A percentile compares a stretch with the other conserved stretches of the same genome.
These are phyloP conservation scores for Coemansia sp. DNA, from an alignment of 192 early-diverging fungal species.

Conservation along the genomic window DNA sequence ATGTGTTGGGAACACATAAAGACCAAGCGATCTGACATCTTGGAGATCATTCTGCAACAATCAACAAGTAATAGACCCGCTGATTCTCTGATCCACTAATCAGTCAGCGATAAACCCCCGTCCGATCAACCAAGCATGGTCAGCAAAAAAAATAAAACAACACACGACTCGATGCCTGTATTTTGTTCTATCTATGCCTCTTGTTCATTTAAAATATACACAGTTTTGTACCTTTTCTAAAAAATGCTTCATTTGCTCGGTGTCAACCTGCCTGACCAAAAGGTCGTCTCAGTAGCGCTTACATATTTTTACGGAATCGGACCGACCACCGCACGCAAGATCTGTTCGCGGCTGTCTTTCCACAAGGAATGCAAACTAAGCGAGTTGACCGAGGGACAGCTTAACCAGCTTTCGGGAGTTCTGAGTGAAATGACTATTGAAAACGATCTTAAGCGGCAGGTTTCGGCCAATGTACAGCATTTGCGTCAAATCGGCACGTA, in stretches of 20 bases:
- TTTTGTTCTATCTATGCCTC: neutral
- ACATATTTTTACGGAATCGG: constrained; percentile 93
- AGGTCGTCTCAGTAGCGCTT: constrained; percentile 80
- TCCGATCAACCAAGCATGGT: too few species aligned
- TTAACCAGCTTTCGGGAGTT: constrained; percentile 82
- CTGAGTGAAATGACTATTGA: constrained; percentile 89
- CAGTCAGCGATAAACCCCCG: too few species aligned
- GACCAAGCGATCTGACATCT: too few species aligned
- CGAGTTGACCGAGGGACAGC: constrained; percentile 85
- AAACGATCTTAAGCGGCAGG: constrained; percentile 72
- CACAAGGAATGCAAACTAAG: constrained; percentile 83
- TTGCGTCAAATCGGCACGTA: constrained; percentile 74
- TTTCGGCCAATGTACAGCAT: constrained; percentile 72
- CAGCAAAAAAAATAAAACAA: neutral
- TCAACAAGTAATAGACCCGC: too few species aligned
- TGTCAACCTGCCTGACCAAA: constrained; percentile 92
- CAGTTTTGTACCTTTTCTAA: neutral
- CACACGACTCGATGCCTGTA: neutral
- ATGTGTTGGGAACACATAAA: too few species aligned
- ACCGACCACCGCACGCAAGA: constrained; percentile 64
- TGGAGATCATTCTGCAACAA: too few species aligned
- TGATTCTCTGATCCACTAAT: too few species aligned
- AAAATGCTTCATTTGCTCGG: constrained; percentile 87
- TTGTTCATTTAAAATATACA: neutral
- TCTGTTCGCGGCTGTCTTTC: constrained; percentile 83